Evolutionary conservation across 106 monocot species (phyloP).

Genomic region (Dendrobium nobile): DNA sequence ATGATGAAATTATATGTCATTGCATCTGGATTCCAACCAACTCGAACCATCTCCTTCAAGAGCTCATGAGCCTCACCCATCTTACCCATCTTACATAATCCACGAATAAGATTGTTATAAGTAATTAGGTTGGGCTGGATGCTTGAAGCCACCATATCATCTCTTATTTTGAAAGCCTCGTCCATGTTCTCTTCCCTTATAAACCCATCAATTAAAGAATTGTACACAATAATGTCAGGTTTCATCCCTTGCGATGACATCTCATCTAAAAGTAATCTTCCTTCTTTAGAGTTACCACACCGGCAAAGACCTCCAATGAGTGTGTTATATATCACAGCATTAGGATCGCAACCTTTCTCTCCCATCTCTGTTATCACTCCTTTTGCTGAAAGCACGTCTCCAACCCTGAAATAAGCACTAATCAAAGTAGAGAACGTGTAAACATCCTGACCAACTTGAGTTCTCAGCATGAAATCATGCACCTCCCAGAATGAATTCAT

Average conservation of each 20-base stretch:
- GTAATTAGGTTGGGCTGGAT: slow-evolving; percentile 43
- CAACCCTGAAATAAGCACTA: slow-evolving; percentile 49
- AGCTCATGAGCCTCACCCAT: slow-evolving; percentile 49
- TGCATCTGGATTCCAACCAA: slow-evolving; percentile 43
- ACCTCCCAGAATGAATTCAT: slow-evolving; percentile 81
- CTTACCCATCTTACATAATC: slow-evolving; percentile 47
- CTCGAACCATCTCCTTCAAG: slow-evolving; percentile 44
- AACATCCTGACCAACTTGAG: slow-evolving; percentile 34
- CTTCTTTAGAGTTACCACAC: slow-evolving; percentile 41
- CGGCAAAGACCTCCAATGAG: slow-evolving; percentile 60
- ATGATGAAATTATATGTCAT: slow-evolving; percentile 62
- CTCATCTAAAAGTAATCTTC: slow-evolving; percentile 45
- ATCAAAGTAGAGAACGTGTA: slow-evolving; percentile 61
- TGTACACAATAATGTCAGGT: slow-evolving; percentile 41
- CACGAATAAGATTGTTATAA: slow-evolving; percentile 60
- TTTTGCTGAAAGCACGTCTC: slow-evolving; percentile 44
- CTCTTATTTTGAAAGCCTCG: slow-evolving; percentile 50
- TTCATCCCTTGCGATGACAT: slow-evolving; percentile 35
- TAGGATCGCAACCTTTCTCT: slow-evolving; percentile 39
- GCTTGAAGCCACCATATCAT: slow-evolving; percentile 50
- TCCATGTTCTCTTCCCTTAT: slow-evolving; percentile 53
- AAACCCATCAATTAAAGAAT: slow-evolving; percentile 73
- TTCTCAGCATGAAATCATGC: slow-evolving; percentile 36
- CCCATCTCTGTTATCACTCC: slow-evolving; percentile 42
- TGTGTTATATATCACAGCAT: slow-evolving; percentile 49